These are phyloP conservation scores for Ajuga reptans DNA, from an alignment of 305 asterid genomes.

Conservation along the genomic window DNA sequence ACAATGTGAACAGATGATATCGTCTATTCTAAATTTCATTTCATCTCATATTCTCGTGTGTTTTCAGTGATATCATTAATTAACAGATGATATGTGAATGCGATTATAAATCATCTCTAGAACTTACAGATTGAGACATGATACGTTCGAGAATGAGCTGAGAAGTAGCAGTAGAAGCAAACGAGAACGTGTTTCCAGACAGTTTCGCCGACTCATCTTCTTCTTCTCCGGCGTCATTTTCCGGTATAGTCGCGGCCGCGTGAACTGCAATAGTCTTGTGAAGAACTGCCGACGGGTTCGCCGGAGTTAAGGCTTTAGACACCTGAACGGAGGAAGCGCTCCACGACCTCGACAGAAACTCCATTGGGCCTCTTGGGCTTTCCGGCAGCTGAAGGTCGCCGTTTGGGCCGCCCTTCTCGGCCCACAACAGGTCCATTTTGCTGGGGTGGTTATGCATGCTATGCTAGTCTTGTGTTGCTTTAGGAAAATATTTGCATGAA, in stretches of 20 bases:
- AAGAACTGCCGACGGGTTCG: conserved; percentile 22
- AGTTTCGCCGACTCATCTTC: conserved; percentile 62
- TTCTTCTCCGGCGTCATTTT: conserved; percentile 49
- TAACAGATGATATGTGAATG: too few species aligned
- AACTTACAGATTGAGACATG: conserved; percentile 87
- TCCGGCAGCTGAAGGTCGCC: conserved; percentile 75
- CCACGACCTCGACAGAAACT: conserved; percentile 93
- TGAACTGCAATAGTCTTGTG: conserved; percentile 17
- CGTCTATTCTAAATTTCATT: too few species aligned
- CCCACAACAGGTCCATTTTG: conserved; percentile 60
- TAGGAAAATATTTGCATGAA: conserved; percentile 18
- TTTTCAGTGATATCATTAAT: too few species aligned
- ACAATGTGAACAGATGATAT: too few species aligned
- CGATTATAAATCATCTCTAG: not conserved
- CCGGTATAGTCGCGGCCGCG: conserved; percentile 33
- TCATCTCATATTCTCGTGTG: too few species aligned
- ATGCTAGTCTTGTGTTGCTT: too few species aligned
- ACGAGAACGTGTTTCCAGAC: conserved; percentile 74
- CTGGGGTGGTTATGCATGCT: conserved; percentile 15
- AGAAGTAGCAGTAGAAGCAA: conserved; percentile 94
- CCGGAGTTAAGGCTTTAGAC: conserved; percentile 55
- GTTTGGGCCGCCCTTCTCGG: conserved; percentile 45
- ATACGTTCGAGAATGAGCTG: conserved; percentile 95
- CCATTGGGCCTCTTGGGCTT: conserved; percentile 96
- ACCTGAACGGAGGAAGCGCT: conserved; percentile 84